These are phyloP conservation scores for Penicillium glabrum DNA, from an alignment of 2,329 filamentous ascomycete species.

Conservation along the genomic window DNA sequence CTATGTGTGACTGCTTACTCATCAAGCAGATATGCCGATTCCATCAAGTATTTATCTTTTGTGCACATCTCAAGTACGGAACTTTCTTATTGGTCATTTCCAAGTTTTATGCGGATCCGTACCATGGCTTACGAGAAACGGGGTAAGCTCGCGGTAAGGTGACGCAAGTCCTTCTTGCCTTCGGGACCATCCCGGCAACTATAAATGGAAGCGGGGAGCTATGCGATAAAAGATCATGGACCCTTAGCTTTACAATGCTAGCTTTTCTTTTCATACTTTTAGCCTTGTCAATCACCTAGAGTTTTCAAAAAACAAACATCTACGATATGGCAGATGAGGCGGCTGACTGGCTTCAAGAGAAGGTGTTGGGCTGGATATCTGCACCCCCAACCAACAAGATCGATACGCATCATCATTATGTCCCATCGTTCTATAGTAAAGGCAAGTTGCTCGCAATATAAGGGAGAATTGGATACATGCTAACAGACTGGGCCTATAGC, in stretches of 20 bases:
- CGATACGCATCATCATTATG: constrained; percentile 26
- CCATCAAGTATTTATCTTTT: no score
- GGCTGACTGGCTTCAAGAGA: constrained; percentile 19
- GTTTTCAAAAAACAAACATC: background rate
- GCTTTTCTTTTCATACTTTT: background rate
- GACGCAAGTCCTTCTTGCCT: background rate
- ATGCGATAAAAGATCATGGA: background rate
- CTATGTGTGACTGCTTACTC: no score
- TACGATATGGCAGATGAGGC: constrained; percentile 8
- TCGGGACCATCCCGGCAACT: background rate
- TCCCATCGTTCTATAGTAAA: constrained; percentile 22
- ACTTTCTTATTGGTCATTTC: no score
- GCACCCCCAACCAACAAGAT: constrained; percentile 22
- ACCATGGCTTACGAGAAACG: no score
- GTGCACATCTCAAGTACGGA: no score
- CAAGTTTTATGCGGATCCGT: no score
- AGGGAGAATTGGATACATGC: background rate
- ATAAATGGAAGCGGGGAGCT: no score
- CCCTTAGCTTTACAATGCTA: background rate
- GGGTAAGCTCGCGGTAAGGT: no score
- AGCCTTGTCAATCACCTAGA: background rate
- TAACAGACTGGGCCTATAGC: constrained; percentile 6
- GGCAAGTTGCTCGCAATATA: constrained; percentile 6
- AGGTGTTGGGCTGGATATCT: constrained; percentile 17
- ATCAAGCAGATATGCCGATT: no score